A percentile compares a stretch with the other conserved stretches of the same genome.
Evolutionary conservation across 2,329 filamentous ascomycete species (phyloP).

Genomic region (Periconia digitata): DNA sequence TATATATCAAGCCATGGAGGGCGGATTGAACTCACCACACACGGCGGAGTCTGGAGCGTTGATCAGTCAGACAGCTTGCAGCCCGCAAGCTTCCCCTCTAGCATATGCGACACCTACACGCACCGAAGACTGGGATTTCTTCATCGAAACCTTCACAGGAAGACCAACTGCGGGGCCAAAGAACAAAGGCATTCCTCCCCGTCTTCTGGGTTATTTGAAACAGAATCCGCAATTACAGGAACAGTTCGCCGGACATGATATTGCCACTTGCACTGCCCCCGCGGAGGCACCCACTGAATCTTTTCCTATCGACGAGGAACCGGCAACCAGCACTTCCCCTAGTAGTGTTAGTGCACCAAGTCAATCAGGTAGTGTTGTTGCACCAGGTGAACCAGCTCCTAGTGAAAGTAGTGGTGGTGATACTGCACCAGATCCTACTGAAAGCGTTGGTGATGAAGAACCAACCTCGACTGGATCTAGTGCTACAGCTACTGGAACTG

Average conservation of each 20-base stretch:
- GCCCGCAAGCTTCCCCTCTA: neutral
- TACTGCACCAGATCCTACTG: too few species aligned
- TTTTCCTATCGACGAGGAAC: too few species aligned
- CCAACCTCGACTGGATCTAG: too few species aligned
- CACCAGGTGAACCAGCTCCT: too few species aligned
- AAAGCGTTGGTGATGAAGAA: too few species aligned
- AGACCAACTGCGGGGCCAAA: neutral
- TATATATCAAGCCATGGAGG: conserved; percentile 28
- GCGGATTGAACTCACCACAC: conserved; percentile 19
- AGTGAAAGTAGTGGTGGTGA: too few species aligned
- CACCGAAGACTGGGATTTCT: conserved; percentile 26
- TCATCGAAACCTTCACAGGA: conserved; percentile 24
- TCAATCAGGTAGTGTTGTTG: too few species aligned
- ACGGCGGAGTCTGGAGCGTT: neutral
- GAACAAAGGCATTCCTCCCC: conserved; percentile 21
- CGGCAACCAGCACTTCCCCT: too few species aligned
- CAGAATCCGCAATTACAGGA: conserved; percentile 17
- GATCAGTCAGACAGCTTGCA: neutral
- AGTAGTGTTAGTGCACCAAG: too few species aligned
- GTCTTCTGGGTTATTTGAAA: conserved; percentile 25
- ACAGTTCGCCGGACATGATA: conserved; percentile 29
- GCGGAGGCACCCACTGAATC: neutral
- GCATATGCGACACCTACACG: neutral
- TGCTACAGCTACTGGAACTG: too few species aligned
- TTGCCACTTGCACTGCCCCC: conserved; percentile 30